A percentile compares a stretch with the other conserved stretches of the same genome.
Conservation (phyloP, 805 yeast species). For the Sugiyamaella lignohabitans region DNA sequence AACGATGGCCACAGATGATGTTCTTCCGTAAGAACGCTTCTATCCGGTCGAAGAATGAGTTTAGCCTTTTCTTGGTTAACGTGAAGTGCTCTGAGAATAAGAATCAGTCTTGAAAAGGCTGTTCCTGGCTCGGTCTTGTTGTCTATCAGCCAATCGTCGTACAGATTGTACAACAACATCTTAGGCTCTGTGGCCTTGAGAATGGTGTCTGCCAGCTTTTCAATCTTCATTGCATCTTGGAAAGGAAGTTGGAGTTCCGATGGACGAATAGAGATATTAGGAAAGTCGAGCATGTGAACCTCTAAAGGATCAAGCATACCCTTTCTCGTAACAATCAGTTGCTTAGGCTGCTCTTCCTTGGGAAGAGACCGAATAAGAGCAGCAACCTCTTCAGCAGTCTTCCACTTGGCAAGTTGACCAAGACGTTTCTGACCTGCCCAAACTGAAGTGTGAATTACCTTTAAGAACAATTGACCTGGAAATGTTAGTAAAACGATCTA, state of each 20-base stretch:
- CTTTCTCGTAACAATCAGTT: constrained; percentile 80
- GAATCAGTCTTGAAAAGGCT: constrained; percentile 82
- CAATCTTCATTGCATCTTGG: constrained; percentile 75
- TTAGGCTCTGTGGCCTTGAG: constrained; percentile 86
- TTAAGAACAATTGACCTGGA: constrained; percentile 68
- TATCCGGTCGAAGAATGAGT: constrained; percentile 67
- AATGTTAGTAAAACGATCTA: background rate
- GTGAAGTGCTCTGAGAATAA: constrained; percentile 75
- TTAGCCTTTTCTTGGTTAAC: constrained; percentile 73
- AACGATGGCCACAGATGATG: constrained; percentile 94
- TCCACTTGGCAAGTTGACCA: constrained; percentile 94
- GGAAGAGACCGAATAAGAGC: constrained; percentile 85
- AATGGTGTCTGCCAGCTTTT: constrained; percentile 70
- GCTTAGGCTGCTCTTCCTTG: constrained; percentile 90
- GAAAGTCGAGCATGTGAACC: constrained; percentile 95
- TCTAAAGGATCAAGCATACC: constrained; percentile 92
- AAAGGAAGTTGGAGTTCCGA: constrained; percentile 88
- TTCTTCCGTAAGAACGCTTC: constrained; percentile 57
- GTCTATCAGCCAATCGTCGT: constrained; percentile 79
- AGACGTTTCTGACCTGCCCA: constrained; percentile 97
- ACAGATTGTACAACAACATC: constrained; percentile 83
- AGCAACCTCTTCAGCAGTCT: constrained; percentile 95
- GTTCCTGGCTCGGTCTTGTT: constrained; percentile 69
- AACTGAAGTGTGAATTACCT: constrained; percentile 85
- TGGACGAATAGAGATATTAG: constrained; percentile 81